Evolutionary conservation across 2,329 filamentous ascomycete species (phyloP).

Genomic region (Arachnopeziza araneosa): DNA sequence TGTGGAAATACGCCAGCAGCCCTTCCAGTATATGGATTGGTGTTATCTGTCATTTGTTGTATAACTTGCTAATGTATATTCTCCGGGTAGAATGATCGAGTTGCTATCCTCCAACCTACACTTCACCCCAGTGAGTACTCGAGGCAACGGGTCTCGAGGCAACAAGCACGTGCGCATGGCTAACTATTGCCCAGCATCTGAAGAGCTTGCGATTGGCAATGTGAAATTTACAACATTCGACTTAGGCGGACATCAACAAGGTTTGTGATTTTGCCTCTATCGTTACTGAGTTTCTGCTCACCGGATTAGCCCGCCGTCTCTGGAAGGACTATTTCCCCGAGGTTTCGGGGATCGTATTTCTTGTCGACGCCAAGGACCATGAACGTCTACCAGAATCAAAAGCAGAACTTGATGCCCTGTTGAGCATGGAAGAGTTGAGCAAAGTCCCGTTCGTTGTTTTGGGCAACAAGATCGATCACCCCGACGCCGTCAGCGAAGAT

Average conservation of each 20-base stretch:
- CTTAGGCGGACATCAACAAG: constrained; percentile 88
- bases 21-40: not conserved
- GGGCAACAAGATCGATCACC: constrained; percentile 99
- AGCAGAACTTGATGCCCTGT: constrained; percentile 90
- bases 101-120: constrained; percentile 84
- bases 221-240: constrained; percentile 95
- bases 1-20: not conserved
- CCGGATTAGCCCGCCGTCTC: constrained; percentile 67
- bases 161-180: constrained; percentile 15
- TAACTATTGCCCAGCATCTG: constrained; percentile 56
- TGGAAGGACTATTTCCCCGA: constrained; percentile 98
- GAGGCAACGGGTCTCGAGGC: not conserved
- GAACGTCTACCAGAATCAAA: constrained; percentile 93
- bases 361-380: constrained; percentile 95
- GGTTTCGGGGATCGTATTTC: constrained; percentile 94
- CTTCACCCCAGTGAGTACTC: constrained; percentile 70
- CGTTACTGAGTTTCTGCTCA: not conserved
- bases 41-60: not conserved
- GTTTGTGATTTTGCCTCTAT: constrained; percentile 37
- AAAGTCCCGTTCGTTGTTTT: constrained; percentile 96
- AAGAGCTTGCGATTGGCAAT: constrained; percentile 88
- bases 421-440: constrained; percentile 92
- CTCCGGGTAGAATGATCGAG: constrained; percentile 70
- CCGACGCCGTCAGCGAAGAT: constrained; percentile 90
- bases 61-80: constrained; percentile 1